phyloP scores from a whole-genome alignment of 345 rosid species.

The Gynandropsis gynandra region DNA sequence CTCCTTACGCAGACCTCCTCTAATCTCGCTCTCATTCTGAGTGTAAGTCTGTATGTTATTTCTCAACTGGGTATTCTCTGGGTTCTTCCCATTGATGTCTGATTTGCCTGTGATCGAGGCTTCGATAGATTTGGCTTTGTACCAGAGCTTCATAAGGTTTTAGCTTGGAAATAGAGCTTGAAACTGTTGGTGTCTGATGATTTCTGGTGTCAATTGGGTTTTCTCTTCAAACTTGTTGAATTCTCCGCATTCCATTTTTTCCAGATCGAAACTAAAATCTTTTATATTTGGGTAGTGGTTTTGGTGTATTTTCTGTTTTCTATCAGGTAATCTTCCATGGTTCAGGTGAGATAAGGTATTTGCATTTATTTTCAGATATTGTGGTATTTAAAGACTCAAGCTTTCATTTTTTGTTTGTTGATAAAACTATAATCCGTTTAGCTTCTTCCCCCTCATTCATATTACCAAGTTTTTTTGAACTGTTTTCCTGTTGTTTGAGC shows the following conservation, averaged over 20 bases:
- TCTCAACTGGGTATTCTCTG: neutral
- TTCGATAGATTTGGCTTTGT: too few species aligned
- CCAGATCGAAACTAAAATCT: neutral
- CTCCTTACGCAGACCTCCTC: constrained; percentile 20
- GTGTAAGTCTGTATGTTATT: constrained; percentile 27
- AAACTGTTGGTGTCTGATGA: neutral
- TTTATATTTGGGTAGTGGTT: neutral
- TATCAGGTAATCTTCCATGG: too few species aligned
- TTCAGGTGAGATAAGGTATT: neutral
- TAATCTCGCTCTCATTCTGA: constrained; percentile 27
- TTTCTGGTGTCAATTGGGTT: neutral
- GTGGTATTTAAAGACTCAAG: too few species aligned
- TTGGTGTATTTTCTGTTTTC: too few species aligned
- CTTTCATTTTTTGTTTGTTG: neutral
- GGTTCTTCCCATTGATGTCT: neutral
- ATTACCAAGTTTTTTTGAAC: constrained; percentile 1
- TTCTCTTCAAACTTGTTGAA: neutral
- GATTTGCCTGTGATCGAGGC: too few species aligned
- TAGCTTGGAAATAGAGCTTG: neutral
- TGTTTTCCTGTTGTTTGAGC: neutral
- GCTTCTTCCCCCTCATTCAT: neutral
- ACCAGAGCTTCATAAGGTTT: constrained; percentile 5
- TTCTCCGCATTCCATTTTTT: neutral
- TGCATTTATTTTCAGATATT: too few species aligned
- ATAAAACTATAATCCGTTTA: too few species aligned